phyloP scores from a whole-genome alignment of 2,329 filamentous ascomycete species.

The Scopulariopsis brevicaulis region DNA sequence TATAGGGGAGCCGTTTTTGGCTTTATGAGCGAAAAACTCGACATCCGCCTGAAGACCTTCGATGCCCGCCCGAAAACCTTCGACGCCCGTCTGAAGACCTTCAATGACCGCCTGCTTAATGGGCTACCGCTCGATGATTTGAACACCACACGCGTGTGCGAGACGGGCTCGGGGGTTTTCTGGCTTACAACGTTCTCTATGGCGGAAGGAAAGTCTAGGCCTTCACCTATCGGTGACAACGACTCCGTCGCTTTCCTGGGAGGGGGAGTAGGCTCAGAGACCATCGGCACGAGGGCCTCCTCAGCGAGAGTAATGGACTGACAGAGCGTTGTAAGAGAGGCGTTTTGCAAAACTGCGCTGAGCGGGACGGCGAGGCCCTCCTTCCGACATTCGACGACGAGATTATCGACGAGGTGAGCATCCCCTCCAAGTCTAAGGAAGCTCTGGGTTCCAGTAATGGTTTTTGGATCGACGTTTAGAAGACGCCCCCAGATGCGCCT shows the following conservation, averaged over 20 bases:
- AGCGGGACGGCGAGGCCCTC: constrained; percentile 28
- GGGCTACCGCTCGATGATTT: too few species aligned
- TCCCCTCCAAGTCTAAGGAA: constrained; percentile 37
- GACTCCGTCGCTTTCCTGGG: neutral
- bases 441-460: constrained; percentile 28
- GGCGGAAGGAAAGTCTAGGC: neutral
- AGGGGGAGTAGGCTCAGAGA: too few species aligned
- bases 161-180: neutral
- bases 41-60: too few species aligned
- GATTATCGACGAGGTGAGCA: constrained; percentile 27
- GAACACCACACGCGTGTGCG: too few species aligned
- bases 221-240: neutral
- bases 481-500: constrained; percentile 33
- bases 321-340: constrained; percentile 32
- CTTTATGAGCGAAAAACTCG: too few species aligned
- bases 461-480: constrained; percentile 23
- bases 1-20: too few species aligned
- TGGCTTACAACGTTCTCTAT: neutral
- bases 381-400: constrained; percentile 31
- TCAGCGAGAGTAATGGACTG: constrained; percentile 14
- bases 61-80: too few species aligned
- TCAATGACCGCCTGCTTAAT: too few species aligned
- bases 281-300: constrained; percentile 1
- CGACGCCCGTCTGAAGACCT: too few species aligned
- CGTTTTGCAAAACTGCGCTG: constrained; percentile 26